These are phyloP conservation scores for Psidium guajava DNA, from an alignment of 345 rosid species.

Conservation along the genomic window DNA sequence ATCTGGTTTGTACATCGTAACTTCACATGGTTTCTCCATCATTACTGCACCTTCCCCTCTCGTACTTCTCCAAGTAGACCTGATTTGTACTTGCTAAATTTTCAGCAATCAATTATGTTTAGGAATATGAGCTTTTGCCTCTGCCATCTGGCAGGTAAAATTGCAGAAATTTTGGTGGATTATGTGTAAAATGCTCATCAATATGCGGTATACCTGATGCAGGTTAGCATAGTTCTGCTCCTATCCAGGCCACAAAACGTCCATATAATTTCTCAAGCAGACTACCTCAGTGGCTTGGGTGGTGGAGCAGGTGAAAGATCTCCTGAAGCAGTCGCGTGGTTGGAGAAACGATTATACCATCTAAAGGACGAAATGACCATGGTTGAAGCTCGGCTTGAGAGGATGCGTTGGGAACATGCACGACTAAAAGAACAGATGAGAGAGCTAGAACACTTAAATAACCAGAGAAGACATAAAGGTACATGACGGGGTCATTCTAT, in stretches of 20 bases:
- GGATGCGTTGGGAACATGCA: conserved; percentile 51
- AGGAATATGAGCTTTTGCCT: not conserved
- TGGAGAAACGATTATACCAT: conserved; percentile 66
- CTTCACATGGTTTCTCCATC: not conserved
- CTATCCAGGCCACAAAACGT: conserved; percentile 49
- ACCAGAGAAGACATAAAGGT: not conserved
- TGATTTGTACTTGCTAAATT: not conserved
- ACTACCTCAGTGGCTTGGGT: conserved; percentile 17
- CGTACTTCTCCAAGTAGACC: not conserved
- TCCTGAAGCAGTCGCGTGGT: conserved; percentile 43
- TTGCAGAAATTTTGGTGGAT: not conserved
- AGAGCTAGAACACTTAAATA: conserved; percentile 23
- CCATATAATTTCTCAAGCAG: conserved; percentile 23
- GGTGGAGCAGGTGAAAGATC: conserved; percentile 15
- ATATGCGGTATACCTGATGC: not conserved
- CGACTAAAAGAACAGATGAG: conserved; percentile 45
- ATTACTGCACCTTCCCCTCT: not conserved
- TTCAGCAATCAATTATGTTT: not conserved
- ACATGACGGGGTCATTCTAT: not conserved
- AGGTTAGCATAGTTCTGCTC: conserved; percentile 72
- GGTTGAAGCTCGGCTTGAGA: conserved; percentile 66
- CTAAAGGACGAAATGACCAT: conserved; percentile 67
- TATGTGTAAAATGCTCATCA: not conserved
- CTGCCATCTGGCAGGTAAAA: not conserved
- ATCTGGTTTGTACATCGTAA: not conserved